Evolutionary conservation across 2,329 filamentous ascomycete genomes (phyloP).

Genomic region (Fusarium humuli): DNA sequence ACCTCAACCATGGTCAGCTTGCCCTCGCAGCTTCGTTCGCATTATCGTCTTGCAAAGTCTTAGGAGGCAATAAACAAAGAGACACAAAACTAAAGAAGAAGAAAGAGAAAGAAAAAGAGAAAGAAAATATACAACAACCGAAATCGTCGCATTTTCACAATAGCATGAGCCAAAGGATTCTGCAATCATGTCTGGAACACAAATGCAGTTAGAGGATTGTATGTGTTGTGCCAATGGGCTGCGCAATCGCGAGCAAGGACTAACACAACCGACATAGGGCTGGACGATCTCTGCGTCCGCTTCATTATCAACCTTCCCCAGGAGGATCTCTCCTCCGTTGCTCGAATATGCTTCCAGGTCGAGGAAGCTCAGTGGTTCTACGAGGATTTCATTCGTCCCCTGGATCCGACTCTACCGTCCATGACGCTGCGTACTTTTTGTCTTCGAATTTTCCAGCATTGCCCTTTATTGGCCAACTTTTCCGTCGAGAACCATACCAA

Average conservation of each 20-base stretch:
- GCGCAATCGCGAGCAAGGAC: constrained; percentile 26
- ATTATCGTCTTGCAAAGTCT: constrained; percentile 49
- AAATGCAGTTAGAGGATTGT: constrained; percentile 93
- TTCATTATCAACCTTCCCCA: constrained; percentile 97
- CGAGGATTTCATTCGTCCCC: constrained; percentile 96
- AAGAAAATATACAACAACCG: constrained; percentile 7
- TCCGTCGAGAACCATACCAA: constrained; percentile 80
- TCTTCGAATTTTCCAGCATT: constrained; percentile 91
- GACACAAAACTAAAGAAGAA: not conserved
- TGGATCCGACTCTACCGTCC: constrained; percentile 85
- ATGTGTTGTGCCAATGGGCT: constrained; percentile 53
- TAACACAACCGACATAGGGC: constrained; percentile 67
- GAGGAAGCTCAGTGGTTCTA: constrained; percentile 99
- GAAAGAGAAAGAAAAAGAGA: not conserved
- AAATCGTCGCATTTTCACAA: constrained; percentile 10
- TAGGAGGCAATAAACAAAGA: constrained; percentile 40
- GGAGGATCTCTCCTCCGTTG: constrained; percentile 88
- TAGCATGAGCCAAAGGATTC: constrained; percentile 50
- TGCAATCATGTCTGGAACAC: constrained; percentile 77
- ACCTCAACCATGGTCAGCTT: constrained; percentile 50
- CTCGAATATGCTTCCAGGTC: constrained; percentile 97
- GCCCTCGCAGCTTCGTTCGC: constrained; percentile 47
- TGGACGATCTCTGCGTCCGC: constrained; percentile 97
- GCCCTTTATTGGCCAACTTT: constrained; percentile 86
- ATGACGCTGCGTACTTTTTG: constrained; percentile 89